These are phyloP conservation scores for Zalaria obscura DNA, from an alignment of 2,329 filamentous ascomycete genomes.

Conservation along the genomic window DNA sequence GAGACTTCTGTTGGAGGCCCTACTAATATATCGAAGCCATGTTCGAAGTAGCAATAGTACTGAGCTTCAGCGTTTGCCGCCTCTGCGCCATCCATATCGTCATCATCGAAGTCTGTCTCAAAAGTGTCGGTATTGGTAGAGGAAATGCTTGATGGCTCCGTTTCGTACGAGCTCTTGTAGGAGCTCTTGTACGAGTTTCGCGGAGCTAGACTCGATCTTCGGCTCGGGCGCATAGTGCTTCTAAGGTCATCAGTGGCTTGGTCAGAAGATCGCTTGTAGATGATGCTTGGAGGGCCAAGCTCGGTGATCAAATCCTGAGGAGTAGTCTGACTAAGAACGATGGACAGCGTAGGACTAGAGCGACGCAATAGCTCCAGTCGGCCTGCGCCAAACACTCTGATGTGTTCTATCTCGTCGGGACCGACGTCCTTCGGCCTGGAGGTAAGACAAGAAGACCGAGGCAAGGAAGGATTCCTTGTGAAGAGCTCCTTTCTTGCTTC, in stretches of 20 bases:
- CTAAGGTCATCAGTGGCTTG: conserved; percentile 1
- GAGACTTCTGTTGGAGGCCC: conserved; percentile 47
- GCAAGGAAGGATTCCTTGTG: conserved; percentile 57
- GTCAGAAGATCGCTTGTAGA: conserved; percentile 40
- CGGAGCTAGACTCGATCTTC: conserved; percentile 3
- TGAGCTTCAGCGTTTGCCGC: conserved; percentile 49
- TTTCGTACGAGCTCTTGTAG: conserved; percentile 9
- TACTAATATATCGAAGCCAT: conserved; percentile 88
- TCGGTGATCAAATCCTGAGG: conserved; percentile 85
- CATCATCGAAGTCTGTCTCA: conserved; percentile 30
- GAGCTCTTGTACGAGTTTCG: conserved; percentile 10
- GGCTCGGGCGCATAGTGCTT: conserved; percentile 3
- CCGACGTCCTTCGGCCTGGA: conserved; percentile 62
- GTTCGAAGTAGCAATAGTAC: conserved; percentile 95
- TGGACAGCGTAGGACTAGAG: conserved; percentile 50
- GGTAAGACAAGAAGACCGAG: conserved; percentile 55
- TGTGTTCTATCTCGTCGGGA: conserved; percentile 77
- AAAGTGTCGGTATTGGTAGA: conserved; percentile 28
- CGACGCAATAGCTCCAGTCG: conserved; percentile 64
- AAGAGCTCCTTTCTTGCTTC: conserved; percentile 66
- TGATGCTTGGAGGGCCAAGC: conserved; percentile 83
- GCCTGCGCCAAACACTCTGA: conserved; percentile 65
- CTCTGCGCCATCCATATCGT: conserved; percentile 34
- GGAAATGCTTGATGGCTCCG: conserved; percentile 21
- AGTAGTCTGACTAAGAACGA: conserved; percentile 72